Percentiles rank a stretch among this genome's conserved stretches.
Evolutionary conservation across 2,329 filamentous ascomycete genomes (phyloP).

Genomic region (Zelopaecilomyces penicillatus): DNA sequence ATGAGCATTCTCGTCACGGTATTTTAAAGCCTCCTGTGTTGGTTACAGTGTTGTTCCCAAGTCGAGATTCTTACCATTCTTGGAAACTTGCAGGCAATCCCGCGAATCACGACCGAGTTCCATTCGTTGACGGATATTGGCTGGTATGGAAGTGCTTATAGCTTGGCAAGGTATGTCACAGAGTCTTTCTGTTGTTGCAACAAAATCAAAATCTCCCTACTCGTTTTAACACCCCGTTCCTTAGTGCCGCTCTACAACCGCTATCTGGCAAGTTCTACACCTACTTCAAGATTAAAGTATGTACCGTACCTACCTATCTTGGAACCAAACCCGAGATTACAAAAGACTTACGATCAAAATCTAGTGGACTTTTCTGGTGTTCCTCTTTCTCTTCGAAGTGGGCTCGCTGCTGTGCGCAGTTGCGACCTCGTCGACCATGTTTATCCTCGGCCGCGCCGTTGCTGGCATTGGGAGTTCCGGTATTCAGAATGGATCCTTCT

Average conservation of each 20-base stretch:
- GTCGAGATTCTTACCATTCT: no score
- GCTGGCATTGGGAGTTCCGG: slow-evolving; percentile 39
- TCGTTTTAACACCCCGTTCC: no score
- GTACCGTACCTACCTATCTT: not conserved
- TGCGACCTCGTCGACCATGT: slow-evolving; percentile 34
- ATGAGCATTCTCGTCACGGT: slow-evolving; percentile 46
- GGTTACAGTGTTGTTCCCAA: no score
- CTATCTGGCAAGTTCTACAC: slow-evolving; percentile 25
- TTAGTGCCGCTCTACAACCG: slow-evolving; percentile 17
- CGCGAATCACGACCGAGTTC: slow-evolving; percentile 21
- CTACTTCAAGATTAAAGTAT: slow-evolving; percentile 15
- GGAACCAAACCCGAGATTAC: no score
- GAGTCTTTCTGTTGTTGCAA: not conserved
- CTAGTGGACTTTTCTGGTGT: slow-evolving; percentile 4
- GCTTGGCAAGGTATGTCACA: slow-evolving; percentile 18
- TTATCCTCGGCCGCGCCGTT: slow-evolving; percentile 43
- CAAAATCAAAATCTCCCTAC: not conserved
- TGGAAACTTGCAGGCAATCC: not conserved
- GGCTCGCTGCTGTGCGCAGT: slow-evolving; percentile 41
- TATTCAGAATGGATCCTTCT: slow-evolving; percentile 29
- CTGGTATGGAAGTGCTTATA: slow-evolving; percentile 34
- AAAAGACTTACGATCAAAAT: no score
- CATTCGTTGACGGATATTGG: slow-evolving; percentile 34
- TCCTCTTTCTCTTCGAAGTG: slow-evolving; percentile 24
- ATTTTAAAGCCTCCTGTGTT: no score